Conservation (phyloP, 2,329 filamentous ascomycete species). For the Cercospora zeae-maydis region DNA sequence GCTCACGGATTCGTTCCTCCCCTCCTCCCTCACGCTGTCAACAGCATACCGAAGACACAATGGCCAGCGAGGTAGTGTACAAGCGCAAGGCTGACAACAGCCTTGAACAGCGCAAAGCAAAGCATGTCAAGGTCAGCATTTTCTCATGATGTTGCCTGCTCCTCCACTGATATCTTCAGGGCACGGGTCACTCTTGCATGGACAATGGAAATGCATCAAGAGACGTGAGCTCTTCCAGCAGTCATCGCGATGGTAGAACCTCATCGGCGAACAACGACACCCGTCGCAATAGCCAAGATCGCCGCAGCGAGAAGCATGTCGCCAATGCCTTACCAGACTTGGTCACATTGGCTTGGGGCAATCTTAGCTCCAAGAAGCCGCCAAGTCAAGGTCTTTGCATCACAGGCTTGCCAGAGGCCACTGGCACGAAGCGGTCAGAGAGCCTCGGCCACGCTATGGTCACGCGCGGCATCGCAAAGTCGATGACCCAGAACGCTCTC, state of each 20-base stretch:
- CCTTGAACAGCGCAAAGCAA: not conserved
- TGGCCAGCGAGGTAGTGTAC: not conserved
- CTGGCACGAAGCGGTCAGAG: not conserved
- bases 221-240: too few relatives aligned
- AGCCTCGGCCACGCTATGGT: not conserved
- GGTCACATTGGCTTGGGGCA: not conserved
- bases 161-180: not conserved
- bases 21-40: not conserved
- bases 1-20: not conserved
- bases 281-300: not conserved
- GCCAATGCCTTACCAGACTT: not conserved
- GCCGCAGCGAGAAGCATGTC: not conserved
- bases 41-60: not conserved
- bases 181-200: not conserved
- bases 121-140: not conserved
- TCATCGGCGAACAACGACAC: too few relatives aligned
- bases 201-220: not conserved
- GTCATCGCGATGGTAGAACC: too few relatives aligned
- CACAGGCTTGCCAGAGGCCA: not conserved
- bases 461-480: constrained; percentile 14
- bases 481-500: constrained; percentile 8
- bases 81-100: not conserved
- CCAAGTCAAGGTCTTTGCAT: not conserved
- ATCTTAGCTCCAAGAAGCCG: not conserved
- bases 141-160: not conserved